phyloP scores from a whole-genome alignment of 441 rosid species.

The Cnidoscolus chayamansa region DNA sequence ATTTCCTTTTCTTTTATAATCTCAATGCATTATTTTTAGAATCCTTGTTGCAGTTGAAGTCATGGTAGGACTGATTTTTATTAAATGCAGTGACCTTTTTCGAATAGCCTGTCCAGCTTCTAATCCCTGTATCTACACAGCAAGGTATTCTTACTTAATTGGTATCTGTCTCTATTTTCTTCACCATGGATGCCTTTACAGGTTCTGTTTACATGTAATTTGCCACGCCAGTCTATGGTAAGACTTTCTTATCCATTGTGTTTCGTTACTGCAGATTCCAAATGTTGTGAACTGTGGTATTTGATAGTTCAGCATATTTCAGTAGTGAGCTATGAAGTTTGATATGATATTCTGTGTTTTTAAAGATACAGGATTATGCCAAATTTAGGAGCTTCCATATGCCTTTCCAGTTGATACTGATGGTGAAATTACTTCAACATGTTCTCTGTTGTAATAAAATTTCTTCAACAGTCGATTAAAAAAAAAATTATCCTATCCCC shows the following conservation, averaged over 20 bases:
- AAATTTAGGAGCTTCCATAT: not conserved
- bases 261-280: not conserved
- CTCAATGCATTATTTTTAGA: not conserved
- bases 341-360: not conserved
- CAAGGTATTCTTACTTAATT: not conserved
- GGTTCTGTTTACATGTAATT: conserved; percentile 4
- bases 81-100: conserved; percentile 16
- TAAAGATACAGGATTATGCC: conserved; percentile 5
- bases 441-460: not conserved
- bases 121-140: not conserved
- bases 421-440: not conserved
- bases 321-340: not conserved
- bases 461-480: not conserved
- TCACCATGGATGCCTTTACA: not conserved
- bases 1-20: not conserved
- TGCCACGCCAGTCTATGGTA: conserved; percentile 4
- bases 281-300: conserved; percentile 3
- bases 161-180: not conserved
- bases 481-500: no score
- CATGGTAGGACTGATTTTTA: conserved; percentile 11
- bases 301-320: not conserved
- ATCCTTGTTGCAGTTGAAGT: not conserved
- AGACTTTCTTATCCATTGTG: conserved; percentile 7
- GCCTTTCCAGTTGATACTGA: not conserved
- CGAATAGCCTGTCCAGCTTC: not conserved